A percentile compares a stretch with the other conserved stretches of the same genome.
Evolutionary conservation across 495 filamentous ascomycete species (phyloP).

Genomic region (Penicillium cinerascens): DNA sequence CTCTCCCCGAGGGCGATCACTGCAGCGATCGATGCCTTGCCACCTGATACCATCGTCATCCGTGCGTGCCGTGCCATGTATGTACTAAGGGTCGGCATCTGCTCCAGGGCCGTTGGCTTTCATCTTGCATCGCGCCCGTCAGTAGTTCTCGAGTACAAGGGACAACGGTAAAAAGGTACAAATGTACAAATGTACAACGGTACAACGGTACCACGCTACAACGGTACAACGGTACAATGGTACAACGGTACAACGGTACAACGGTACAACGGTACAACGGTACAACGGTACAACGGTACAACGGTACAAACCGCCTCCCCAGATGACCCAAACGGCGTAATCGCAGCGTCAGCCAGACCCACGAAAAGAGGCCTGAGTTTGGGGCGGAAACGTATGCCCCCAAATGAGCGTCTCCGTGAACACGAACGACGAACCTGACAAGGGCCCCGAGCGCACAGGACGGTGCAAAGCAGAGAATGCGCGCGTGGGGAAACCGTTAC

Average conservation of each 20-base stretch:
- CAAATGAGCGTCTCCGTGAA: neutral
- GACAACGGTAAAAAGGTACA: neutral
- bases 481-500: constrained; percentile 7
- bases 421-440: neutral
- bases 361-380: constrained; percentile 18
- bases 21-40: constrained; percentile 23
- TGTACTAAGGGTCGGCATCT: constrained; percentile 22
- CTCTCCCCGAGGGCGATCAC: constrained; percentile 24
- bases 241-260: neutral
- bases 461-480: constrained; percentile 3
- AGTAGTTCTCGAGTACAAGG: no score
- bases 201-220: neutral
- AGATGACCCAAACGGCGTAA: neutral
- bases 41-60: constrained; percentile 12
- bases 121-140: neutral
- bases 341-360: constrained; percentile 2
- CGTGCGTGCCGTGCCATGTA: neutral
- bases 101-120: neutral
- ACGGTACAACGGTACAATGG: neutral
- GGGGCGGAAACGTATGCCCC: constrained; percentile 1
- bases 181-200: neutral
- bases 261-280: neutral
- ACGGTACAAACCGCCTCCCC: neutral
- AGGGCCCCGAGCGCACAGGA: constrained; percentile 16
- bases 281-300: neutral